Evolutionary conservation across 2,329 filamentous ascomycete species (phyloP).

Genomic region (Aspergillus udagawae): DNA sequence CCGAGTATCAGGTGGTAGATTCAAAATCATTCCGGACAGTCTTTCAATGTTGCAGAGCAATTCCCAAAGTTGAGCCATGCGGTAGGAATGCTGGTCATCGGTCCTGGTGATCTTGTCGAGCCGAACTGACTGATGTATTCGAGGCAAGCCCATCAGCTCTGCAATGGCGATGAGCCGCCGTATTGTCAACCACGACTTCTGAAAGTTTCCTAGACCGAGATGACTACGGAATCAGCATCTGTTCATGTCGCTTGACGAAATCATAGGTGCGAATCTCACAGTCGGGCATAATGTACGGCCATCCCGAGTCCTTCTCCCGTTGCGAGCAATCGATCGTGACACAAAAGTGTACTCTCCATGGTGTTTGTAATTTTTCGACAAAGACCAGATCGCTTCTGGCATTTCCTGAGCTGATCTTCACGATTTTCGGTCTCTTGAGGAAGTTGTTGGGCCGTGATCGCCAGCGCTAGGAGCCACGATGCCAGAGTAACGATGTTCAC

Average conservation of each 20-base stretch:
- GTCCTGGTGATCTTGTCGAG: neutral
- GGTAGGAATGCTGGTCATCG: constrained; percentile 7
- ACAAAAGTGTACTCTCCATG: constrained; percentile 10
- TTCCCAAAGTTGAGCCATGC: constrained; percentile 29
- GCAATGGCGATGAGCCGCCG: constrained; percentile 37
- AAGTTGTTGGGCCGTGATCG: constrained; percentile 12
- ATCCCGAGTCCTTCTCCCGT: constrained; percentile 15
- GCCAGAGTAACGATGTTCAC: constrained; percentile 11
- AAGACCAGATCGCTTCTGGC: constrained; percentile 1
- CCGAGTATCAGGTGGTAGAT: constrained; percentile 32
- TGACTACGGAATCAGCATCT: constrained; percentile 17
- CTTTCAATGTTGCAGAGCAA: constrained; percentile 30
- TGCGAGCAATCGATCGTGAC: constrained; percentile 13
- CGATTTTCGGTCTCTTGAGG: neutral
- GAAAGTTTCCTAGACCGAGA: constrained; percentile 31
- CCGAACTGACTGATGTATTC: constrained; percentile 1
- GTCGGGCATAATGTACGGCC: constrained; percentile 31
- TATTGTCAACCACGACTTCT: constrained; percentile 34
- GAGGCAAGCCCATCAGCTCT: constrained; percentile 36
- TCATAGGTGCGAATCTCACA: constrained; percentile 23
- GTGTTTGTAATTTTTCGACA: constrained; percentile 7
- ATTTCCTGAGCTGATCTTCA: neutral
- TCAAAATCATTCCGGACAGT: constrained; percentile 30
- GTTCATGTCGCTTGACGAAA: neutral
- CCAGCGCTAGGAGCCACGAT: constrained; percentile 13